Conservation (phyloP, 225 moss, liverwort and hornwort genomes). For the Polytrichum formosum region DNA sequence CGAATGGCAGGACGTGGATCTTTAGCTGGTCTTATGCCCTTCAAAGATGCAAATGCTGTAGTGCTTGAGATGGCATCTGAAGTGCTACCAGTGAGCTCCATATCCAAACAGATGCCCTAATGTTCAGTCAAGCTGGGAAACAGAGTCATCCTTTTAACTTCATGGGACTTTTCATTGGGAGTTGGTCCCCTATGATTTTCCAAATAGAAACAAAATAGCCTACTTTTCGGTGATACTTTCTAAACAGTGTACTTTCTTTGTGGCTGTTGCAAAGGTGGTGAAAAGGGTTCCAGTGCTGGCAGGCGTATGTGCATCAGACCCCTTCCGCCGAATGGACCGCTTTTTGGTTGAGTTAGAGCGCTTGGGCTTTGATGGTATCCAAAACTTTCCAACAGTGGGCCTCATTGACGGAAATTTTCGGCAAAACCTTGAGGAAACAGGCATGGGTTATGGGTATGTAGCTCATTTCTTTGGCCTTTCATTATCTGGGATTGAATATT, state of each 20-base stretch:
- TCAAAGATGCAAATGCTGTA: constrained; percentile 98
- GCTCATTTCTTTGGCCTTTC: constrained; percentile 5
- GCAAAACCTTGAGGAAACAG: constrained; percentile 95
- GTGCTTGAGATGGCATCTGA: constrained; percentile 94
- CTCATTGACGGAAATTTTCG: constrained; percentile 89
- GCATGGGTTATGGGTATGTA: constrained; percentile 93
- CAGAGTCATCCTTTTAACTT: too few relatives aligned
- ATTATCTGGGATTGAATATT: background rate
- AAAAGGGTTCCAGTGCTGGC: constrained; percentile 72
- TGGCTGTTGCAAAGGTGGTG: constrained; percentile 52
- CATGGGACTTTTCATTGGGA: too few relatives aligned
- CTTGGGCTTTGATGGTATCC: constrained; percentile 83
- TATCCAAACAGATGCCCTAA: too few relatives aligned
- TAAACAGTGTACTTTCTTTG: background rate
- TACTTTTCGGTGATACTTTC: too few relatives aligned
- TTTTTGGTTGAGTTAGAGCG: constrained; percentile 83
- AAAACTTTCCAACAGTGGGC: constrained; percentile 96
- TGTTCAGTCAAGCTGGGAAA: too few relatives aligned
- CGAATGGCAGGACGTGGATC: constrained; percentile 97
- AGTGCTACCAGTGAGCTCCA: constrained; percentile 71
- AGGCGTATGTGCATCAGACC: constrained; percentile 96
- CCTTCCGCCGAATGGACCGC: constrained; percentile 81
- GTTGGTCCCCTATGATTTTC: too few relatives aligned
- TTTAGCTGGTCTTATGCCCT: constrained; percentile 91
- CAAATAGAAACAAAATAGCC: too few relatives aligned